These are phyloP conservation scores for Excoecaria cochinchinensis DNA, from an alignment of 345 rosid species.

Conservation along the genomic window DNA sequence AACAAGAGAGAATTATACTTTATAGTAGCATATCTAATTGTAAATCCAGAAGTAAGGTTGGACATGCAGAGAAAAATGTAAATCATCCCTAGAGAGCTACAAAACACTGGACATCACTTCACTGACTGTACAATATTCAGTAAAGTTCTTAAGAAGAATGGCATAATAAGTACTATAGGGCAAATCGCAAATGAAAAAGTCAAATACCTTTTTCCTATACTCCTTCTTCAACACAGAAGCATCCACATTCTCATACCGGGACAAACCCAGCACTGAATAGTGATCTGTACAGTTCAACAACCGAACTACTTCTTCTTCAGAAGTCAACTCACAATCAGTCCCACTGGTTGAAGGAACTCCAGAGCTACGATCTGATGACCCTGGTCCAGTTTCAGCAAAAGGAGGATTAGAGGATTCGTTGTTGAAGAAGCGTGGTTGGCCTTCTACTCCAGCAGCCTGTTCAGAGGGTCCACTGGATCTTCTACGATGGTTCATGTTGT, in stretches of 20 bases:
- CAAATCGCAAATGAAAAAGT: conserved; percentile 17
- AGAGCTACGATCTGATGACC: conserved; percentile 62
- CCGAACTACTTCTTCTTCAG: conserved; percentile 90
- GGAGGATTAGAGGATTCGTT: conserved; percentile 54
- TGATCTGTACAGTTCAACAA: conserved; percentile 79
- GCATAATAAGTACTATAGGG: neutral
- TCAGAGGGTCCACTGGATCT: conserved; percentile 40
- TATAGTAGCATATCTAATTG: neutral
- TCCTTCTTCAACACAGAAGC: conserved; percentile 71
- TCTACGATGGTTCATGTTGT: conserved; percentile 52
- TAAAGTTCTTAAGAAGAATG: neutral
- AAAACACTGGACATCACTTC: neutral
- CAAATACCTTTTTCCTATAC: conserved; percentile 84
- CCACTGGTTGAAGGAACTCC: conserved; percentile 90
- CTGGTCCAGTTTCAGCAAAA: conserved; percentile 60
- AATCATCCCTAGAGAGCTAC: neutral
- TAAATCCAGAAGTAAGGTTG: neutral
- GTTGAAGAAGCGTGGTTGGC: conserved; percentile 38
- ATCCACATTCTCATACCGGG: conserved; percentile 67
- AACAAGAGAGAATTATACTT: neutral
- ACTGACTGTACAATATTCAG: neutral
- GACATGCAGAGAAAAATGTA: neutral
- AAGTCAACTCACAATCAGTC: conserved; percentile 71
- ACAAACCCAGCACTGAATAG: conserved; percentile 73
- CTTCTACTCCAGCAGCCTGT: conserved; percentile 47